Base-by-base conservation (phyloP, 768 basidiomycete species). In the Gyrodon lividus region DNA sequence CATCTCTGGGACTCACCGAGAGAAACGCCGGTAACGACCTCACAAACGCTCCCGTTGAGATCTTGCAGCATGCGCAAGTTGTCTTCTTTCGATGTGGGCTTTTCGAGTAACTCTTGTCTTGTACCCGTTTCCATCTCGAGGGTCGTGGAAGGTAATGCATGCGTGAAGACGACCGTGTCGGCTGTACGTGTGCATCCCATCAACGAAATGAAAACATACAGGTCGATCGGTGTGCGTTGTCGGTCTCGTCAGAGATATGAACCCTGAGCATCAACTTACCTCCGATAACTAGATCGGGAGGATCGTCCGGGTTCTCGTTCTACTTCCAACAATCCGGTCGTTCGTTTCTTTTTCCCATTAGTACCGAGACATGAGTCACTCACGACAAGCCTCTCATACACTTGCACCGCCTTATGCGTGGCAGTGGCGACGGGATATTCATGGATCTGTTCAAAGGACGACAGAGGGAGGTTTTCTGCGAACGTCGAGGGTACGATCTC, bases 151-250 rank as follows among this genome's bases (percentile, higher is more conserved):
- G 87, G 83, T 45, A 81, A 75, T 0, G 80, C 77, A 59, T 88
- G 89, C 4, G 86, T 87, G 37, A 99, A 74, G n/a, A 98, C 93
- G 13, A 99, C 85, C 0, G 97, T 98, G 67, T 99, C 97, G 56
- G 96, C 97, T 93, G 65, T 38, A 1, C 3, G 38, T 4, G 8
- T 31, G 28, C n/a, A 4, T 8, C 1, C 33, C 26, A 16, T 16
- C 12, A 28, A 8, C 2, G 43, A n/a, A n/a, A 13, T 38, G 28
- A 26, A n/a, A n/a, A n/a, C n/a, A n/a, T n/a, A n/a, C n/a, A n/a
- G n/a, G 22, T 24, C 30, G 6, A 20, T 50, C 8, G 40, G 19
- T 17, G 16, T 19, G 28, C 2, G 30, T n/a, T n/a, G n/a, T n/a
- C n/a, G n/a, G n/a, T 28, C 28, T 28, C 28, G 7, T 22, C 10